Percentiles rank a stretch among this genome's conserved stretches.
These are phyloP conservation scores for Dactylellina cionopaga DNA, from an alignment of 2,329 filamentous ascomycete species.

Conservation along the genomic window DNA sequence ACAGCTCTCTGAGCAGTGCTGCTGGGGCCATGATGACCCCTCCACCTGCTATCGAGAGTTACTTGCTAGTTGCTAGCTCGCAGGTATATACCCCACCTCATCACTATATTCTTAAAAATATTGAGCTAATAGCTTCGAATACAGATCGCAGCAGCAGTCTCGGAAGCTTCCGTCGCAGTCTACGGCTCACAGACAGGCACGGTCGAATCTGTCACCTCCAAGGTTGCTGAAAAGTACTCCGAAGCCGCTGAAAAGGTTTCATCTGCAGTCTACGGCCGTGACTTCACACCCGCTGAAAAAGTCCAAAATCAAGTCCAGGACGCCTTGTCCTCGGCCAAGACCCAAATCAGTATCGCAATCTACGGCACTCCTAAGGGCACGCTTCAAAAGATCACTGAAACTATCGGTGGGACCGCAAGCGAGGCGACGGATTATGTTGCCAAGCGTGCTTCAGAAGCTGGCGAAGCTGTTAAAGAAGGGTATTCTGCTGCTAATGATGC, in stretches of 20 bases:
- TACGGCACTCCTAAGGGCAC: constrained; percentile 67
- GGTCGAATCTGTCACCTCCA: constrained; percentile 63
- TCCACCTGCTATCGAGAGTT: constrained; percentile 68
- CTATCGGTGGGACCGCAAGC: constrained; percentile 28
- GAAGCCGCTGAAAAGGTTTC: constrained; percentile 70
- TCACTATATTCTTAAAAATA: background rate
- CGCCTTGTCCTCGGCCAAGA: constrained; percentile 65
- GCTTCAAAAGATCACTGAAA: constrained; percentile 62
- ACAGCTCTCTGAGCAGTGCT: constrained; percentile 64
- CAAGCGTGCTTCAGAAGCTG: constrained; percentile 56
- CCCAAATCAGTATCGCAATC: constrained; percentile 66
- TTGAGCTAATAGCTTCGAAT: background rate
- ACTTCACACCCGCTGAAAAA: constrained; percentile 67
- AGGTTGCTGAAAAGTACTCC: constrained; percentile 66
- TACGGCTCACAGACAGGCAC: constrained; percentile 67
- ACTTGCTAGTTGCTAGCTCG: constrained; percentile 68
- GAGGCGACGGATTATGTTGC: constrained; percentile 60
- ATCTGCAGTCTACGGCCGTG: constrained; percentile 68
- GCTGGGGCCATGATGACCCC: constrained; percentile 67
- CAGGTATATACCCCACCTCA: constrained; percentile 66
- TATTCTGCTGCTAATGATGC: constrained; percentile 27
- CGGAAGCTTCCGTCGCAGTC: constrained; percentile 68
- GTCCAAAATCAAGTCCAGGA: constrained; percentile 67
- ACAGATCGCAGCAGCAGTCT: constrained; percentile 68
- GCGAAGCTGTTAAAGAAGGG: constrained; percentile 28